Base-by-base conservation (phyloP, 306 rosid species). In the Prunus davidiana region DNA sequence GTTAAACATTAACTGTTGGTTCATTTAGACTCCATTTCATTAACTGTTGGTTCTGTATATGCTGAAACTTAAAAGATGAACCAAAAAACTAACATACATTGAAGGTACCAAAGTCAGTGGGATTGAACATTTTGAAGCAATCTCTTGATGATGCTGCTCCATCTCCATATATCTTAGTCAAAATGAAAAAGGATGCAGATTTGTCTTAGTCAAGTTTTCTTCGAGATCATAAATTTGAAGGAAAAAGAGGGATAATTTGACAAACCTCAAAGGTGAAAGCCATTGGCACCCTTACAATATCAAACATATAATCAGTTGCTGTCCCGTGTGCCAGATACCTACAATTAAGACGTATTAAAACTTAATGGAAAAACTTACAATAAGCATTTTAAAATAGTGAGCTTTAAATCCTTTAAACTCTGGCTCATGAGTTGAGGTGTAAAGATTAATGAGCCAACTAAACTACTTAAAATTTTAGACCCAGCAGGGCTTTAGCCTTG, bases 301-400 rank as follows among this genome's bases (percentile, higher is more conserved):
- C 99, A 73, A 84, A 91, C 97, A 92, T 92, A 87, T 78, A 96
- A 89, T 96, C 99, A 20, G 98, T 96, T 75, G 98, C 97, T 27
- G 99, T 96, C 75, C 99, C 99, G 67, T 96, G 99, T 18, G 98
- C 99, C 79, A 96, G 82, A 87, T 96, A 96, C 88, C 99, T 92
- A 84, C 50, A 74, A 62, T 77, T 43, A 71, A 77, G 78, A 46
- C 62, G 19, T 47, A 57, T 54, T 41, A 66, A 72, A 27, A 5
- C 49, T 22, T 63, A 5, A 22, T 72, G 67, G 3, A 58, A 58
- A 73, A 25, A 34, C 50, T 19, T 7, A n/a, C n/a, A 3, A 14
- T 11, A 71, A 56, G 4, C 19, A 32, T 13, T 32, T 56, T 8
- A 10, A 71, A 51, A 34, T 7, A 12, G 32, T 34, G 55, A 34